These are phyloP conservation scores for Verticillium alfalfae DNA, from an alignment of 2,329 filamentous ascomycete genomes.

Conservation along the genomic window DNA sequence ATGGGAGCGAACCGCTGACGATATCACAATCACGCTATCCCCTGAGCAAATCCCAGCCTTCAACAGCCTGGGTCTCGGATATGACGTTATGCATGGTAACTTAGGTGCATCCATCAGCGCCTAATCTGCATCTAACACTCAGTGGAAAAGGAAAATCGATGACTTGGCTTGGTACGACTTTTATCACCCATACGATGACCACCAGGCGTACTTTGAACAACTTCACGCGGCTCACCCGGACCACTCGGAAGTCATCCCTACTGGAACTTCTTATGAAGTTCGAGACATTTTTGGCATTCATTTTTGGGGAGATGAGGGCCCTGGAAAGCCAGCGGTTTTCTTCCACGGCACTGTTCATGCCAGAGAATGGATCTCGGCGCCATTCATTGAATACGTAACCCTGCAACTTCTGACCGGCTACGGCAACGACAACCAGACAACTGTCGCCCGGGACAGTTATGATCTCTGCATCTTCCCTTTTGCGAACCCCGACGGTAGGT, in stretches of 20 bases:
- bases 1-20: neutral
- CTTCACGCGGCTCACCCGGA: constrained; percentile 32
- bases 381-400: constrained; percentile 42
- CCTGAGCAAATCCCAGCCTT: constrained; percentile 21
- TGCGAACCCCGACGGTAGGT: constrained; percentile 38
- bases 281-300: constrained; percentile 53
- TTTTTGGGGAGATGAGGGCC: constrained; percentile 35
- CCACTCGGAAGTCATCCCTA: constrained; percentile 39
- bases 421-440: constrained; percentile 10
- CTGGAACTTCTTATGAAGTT: constrained; percentile 38
- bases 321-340: constrained; percentile 43
- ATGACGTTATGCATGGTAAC: constrained; percentile 20
- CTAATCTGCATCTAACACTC: constrained; percentile 15
- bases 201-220: constrained; percentile 36
- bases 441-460: constrained; percentile 39
- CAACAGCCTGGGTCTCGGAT: constrained; percentile 20
- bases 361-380: constrained; percentile 47
- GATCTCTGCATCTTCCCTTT: constrained; percentile 50
- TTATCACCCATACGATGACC: constrained; percentile 45
- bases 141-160: constrained; percentile 16
- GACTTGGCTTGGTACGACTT: constrained; percentile 40
- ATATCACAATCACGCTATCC: constrained; percentile 24
- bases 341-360: constrained; percentile 48
- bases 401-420: constrained; percentile 37
- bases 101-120: constrained; percentile 20